These are phyloP conservation scores for Amanita inopinata DNA, from an alignment of 768 basidiomycete genomes.

Conservation along the genomic window DNA sequence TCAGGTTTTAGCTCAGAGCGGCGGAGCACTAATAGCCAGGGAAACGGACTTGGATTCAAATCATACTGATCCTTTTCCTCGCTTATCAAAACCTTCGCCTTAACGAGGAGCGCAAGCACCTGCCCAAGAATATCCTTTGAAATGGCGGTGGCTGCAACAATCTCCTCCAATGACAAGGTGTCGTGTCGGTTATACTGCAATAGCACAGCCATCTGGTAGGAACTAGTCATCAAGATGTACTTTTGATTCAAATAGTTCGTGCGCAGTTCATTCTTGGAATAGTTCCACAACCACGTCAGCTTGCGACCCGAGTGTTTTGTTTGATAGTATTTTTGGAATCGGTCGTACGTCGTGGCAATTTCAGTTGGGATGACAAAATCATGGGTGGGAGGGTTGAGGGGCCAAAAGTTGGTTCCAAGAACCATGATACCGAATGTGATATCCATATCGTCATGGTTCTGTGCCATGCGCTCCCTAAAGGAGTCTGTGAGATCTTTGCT, in stretches of 20 bases:
- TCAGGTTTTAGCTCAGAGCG: not conserved
- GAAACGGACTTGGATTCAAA: constrained; percentile 59
- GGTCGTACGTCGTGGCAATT: constrained; percentile 79
- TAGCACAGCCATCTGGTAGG: constrained; percentile 96
- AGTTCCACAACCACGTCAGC: constrained; percentile 97
- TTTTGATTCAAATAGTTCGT: constrained; percentile 93
- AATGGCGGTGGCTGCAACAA: constrained; percentile 71
- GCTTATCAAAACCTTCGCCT: constrained; percentile 83
- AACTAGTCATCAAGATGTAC: constrained; percentile 94
- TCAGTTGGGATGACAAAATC: constrained; percentile 89
- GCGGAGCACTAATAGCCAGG: not conserved
- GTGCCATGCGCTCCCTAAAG: constrained; percentile 93
- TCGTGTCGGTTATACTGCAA: constrained; percentile 93
- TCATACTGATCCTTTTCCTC: constrained; percentile 89
- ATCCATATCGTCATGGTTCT: constrained; percentile 81
- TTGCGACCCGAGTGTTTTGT: constrained; percentile 94
- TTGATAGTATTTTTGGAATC: constrained; percentile 92
- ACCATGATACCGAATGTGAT: constrained; percentile 93
- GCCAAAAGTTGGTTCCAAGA: constrained; percentile 96
- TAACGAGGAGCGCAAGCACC: constrained; percentile 61
- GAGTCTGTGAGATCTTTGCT: constrained; percentile 95
- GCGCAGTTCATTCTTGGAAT: constrained; percentile 93
- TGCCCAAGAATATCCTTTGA: constrained; percentile 73
- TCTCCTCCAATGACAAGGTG: constrained; percentile 72
- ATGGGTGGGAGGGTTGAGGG: constrained; percentile 73